Conservation (phyloP, 768 basidiomycete species). For the Leccinum aurantiacum region DNA sequence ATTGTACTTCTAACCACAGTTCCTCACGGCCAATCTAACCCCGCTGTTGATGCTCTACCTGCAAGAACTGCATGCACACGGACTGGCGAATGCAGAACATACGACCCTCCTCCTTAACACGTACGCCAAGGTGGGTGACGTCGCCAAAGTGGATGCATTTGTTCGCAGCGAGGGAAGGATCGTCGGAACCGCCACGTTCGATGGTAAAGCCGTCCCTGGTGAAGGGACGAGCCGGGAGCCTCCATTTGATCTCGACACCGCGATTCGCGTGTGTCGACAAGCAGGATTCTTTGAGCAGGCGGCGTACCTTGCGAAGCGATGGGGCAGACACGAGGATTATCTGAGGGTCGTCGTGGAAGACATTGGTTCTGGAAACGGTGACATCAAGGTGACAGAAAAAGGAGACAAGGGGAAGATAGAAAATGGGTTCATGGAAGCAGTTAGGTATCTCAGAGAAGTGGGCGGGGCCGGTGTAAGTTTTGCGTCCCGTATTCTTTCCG, state of each 20-base stretch:
- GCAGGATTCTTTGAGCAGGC: constrained; percentile 97
- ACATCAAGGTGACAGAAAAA: constrained; percentile 14
- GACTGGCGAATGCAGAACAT: constrained; percentile 93
- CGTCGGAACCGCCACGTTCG: constrained; percentile 21
- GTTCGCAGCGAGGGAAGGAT: constrained; percentile 82
- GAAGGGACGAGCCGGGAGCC: constrained; percentile 61
- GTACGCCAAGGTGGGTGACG: constrained; percentile 95
- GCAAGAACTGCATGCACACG: constrained; percentile 88
- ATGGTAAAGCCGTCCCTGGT: constrained; percentile 22
- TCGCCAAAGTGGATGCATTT: constrained; percentile 83
- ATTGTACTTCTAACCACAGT: constrained; percentile 54
- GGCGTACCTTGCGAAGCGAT: constrained; percentile 88
- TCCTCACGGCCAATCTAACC: constrained; percentile 94
- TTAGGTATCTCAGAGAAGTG: constrained; percentile 75
- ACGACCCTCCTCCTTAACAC: constrained; percentile 96
- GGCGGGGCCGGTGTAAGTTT: constrained; percentile 74
- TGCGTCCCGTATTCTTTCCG: neutral
- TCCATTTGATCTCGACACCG: constrained; percentile 96
- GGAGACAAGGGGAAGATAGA: constrained; percentile 37
- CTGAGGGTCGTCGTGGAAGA: constrained; percentile 94
- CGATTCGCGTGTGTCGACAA: constrained; percentile 94
- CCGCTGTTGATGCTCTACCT: constrained; percentile 94
- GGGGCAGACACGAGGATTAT: constrained; percentile 90
- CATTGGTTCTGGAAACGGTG: constrained; percentile 41
- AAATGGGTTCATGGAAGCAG: constrained; percentile 63